Percentiles rank a stretch among this genome's conserved stretches.
Evolutionary conservation across 306 rosid species (phyloP).

Genomic region (Comarum palustre): DNA sequence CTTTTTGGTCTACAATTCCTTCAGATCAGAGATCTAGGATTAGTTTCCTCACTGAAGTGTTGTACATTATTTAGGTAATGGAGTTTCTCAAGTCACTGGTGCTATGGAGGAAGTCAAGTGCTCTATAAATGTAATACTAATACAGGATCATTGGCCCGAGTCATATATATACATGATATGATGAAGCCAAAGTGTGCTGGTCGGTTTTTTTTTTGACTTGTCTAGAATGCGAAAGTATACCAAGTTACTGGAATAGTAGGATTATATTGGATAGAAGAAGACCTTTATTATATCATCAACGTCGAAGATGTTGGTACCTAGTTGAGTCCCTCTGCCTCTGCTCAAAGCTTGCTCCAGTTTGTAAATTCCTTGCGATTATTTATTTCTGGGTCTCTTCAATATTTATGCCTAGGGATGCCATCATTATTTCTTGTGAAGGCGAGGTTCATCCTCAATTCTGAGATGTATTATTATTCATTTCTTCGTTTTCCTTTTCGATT

Average conservation of each 20-base stretch:
- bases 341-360: slow-evolving; percentile 38
- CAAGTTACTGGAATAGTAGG: slow-evolving; percentile 36
- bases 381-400: not conserved
- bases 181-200: slow-evolving; percentile 27
- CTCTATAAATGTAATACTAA: slow-evolving; percentile 42
- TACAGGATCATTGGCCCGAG: slow-evolving; percentile 35
- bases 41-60: not conserved
- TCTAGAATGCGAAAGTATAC: slow-evolving; percentile 22
- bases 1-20: not conserved
- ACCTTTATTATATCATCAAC: slow-evolving; percentile 20
- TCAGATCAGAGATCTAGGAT: not conserved
- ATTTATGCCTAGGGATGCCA: not conserved
- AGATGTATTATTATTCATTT: slow-evolving; percentile 5
- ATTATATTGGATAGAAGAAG: slow-evolving; percentile 34
- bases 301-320: slow-evolving; percentile 19
- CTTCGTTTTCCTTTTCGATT: not conserved
- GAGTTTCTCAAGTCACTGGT: slow-evolving; percentile 81
- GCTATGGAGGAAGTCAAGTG: slow-evolving; percentile 56
- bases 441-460: not conserved
- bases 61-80: slow-evolving; percentile 64
- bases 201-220: slow-evolving; percentile 21
- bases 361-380: slow-evolving; percentile 40
- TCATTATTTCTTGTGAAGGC: slow-evolving; percentile 1
- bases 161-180: slow-evolving; percentile 19
- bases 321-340: slow-evolving; percentile 21